phyloP scores from a whole-genome alignment of 2,329 filamentous ascomycete genomes.

The Emmonsia crescens region DNA sequence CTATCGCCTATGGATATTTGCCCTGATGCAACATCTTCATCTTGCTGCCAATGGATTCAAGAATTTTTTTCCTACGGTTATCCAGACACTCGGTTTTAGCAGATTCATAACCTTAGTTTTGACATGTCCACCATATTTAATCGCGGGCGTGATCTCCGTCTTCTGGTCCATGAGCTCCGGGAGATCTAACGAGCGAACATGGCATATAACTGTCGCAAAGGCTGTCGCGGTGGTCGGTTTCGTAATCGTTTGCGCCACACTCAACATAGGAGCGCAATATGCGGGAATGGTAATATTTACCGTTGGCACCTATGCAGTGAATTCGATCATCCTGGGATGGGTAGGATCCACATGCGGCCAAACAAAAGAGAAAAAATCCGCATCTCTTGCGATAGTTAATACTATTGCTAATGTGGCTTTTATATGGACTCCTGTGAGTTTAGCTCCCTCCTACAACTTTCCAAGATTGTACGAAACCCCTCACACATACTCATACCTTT shows the following conservation, averaged over 20 bases:
- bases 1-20: conserved; percentile 32
- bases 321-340: conserved; percentile 33
- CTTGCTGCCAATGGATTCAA: conserved; percentile 36
- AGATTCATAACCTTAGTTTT: conserved; percentile 40
- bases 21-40: conserved; percentile 39
- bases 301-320: conserved; percentile 20
- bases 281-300: conserved; percentile 15
- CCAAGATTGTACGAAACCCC: not conserved
- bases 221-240: not conserved
- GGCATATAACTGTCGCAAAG: not conserved
- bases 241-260: not conserved
- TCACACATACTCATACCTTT: not conserved
- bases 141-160: not conserved
- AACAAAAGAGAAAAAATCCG: not conserved
- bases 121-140: conserved; percentile 21
- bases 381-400: not conserved
- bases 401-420: not conserved
- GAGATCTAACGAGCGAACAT: not conserved
- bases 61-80: conserved; percentile 37
- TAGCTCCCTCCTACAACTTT: not conserved
- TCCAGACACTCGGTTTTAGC: conserved; percentile 37
- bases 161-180: not conserved
- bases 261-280: not conserved
- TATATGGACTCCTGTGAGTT: not conserved
- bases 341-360: conserved; percentile 11